Conservation (phyloP, 805 yeast genomes). For the Saturnispora gosingensis region DNA sequence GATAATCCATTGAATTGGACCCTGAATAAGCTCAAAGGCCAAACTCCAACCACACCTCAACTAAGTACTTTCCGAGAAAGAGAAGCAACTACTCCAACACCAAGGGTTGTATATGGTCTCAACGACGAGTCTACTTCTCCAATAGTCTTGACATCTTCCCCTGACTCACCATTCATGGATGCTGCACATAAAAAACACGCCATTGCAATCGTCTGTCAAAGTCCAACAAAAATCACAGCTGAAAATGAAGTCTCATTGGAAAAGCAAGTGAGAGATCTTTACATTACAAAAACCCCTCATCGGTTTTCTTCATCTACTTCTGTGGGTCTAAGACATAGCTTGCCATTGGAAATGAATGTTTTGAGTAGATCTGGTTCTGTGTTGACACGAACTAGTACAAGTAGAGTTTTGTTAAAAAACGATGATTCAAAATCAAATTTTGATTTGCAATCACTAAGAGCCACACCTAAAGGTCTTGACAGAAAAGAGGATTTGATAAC, state of each 20-base stretch:
- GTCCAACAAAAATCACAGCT: constrained; percentile 7
- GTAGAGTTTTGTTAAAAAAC: constrained; percentile 8
- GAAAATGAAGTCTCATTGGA: constrained; percentile 26
- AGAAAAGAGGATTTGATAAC: constrained; percentile 12
- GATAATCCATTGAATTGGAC: constrained; percentile 71
- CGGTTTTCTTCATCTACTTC: neutral
- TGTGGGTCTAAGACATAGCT: neutral
- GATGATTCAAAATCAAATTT: constrained; percentile 18
- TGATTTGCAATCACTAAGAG: constrained; percentile 22
- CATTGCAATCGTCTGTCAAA: constrained; percentile 13
- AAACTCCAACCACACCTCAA: constrained; percentile 13
- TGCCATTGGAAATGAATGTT: constrained; percentile 11
- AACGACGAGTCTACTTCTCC: constrained; percentile 20
- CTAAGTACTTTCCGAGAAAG: neutral
- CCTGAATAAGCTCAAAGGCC: constrained; percentile 71
- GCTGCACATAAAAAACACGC: constrained; percentile 13
- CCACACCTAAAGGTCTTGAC: constrained; percentile 22
- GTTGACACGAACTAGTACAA: constrained; percentile 9
- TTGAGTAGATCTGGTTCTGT: constrained; percentile 10
- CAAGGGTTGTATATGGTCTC: constrained; percentile 17
- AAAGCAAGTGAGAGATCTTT: constrained; percentile 27
- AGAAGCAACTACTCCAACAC: constrained; percentile 2
- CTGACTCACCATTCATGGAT: constrained; percentile 3
- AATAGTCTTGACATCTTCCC: neutral
- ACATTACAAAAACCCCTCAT: constrained; percentile 20